Conservation (phyloP, 345 rosid genomes). For the Eutrema yunnanense region DNA sequence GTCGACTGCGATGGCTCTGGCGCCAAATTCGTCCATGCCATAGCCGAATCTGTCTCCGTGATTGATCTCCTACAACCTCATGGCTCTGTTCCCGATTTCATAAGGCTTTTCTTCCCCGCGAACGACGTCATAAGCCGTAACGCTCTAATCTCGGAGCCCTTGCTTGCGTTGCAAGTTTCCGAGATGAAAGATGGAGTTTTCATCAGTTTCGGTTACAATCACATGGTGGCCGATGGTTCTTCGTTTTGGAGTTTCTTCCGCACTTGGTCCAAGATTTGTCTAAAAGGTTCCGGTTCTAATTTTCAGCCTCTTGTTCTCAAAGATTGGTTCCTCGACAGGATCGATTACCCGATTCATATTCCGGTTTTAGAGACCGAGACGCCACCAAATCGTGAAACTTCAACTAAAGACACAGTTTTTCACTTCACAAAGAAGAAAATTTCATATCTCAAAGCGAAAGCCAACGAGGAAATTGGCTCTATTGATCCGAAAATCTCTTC, state of each 20-base stretch:
- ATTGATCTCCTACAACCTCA: constrained; percentile 19
- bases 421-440: constrained; percentile 25
- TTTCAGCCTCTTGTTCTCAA: constrained; percentile 12
- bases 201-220: constrained; percentile 39
- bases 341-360: constrained; percentile 12
- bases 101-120: constrained; percentile 26
- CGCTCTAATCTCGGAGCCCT: constrained; percentile 25
- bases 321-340: constrained; percentile 14
- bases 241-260: constrained; percentile 44
- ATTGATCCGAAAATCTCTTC: constrained; percentile 12
- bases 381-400: background rate
- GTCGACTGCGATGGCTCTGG: constrained; percentile 14
- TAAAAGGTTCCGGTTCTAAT: background rate
- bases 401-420: constrained; percentile 28
- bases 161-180: constrained; percentile 40
- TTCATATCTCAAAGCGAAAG: constrained; percentile 32
- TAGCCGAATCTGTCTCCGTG: constrained; percentile 26
- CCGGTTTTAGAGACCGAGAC: constrained; percentile 18
- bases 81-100: constrained; percentile 23
- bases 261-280: constrained; percentile 39
- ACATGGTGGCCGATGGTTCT: constrained; percentile 35
- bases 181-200: constrained; percentile 42
- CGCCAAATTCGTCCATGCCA: constrained; percentile 32
- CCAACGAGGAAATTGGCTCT: constrained; percentile 19
- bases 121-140: constrained; percentile 23